Base-by-base conservation (phyloP, 805 yeast species). In the Starmerella vitae region DNA sequence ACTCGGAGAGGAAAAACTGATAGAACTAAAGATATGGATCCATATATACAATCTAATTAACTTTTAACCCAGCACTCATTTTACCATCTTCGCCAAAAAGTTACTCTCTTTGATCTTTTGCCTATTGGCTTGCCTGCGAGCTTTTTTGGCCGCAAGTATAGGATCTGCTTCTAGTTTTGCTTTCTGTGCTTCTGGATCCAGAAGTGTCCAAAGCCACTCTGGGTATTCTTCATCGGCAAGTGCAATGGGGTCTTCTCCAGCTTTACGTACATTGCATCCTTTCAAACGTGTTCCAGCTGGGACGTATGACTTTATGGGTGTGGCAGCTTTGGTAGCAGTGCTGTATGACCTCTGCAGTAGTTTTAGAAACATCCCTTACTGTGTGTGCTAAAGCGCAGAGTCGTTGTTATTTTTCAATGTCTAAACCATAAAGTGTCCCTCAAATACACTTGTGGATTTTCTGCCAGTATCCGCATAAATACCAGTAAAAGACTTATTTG, bases 201-300 rank as follows among this genome's bases (percentile, higher is more conserved):
- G 68, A 34, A 82, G 65, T 4, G 70, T 72, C 97, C 97, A 91
- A 38, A 88, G 67, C 98, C 98, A 88, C 33, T 70, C 81, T 4
- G 98, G 98, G 56, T 88, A 88, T 52, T 86, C 94, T 28, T 66
- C 66, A 57, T 91, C 97, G 45, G 78, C 83, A 39, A 79, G 60
- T 1, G 97, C 97, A 4, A 83, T 75, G 7, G 93, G 84, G 50
- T 85, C 95, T 43, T 77, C 74, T n/a, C 88, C 93, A 27, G 69
- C 67, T 55, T 84, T 85, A 55, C 72, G 72, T 32, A 88, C 68
- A 51, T 80, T 79, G 52, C 85, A 62, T 47, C 44, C 97, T 85
- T 37, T 81, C 77, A 49, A 68, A 60, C 56, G 86, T 71, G 38
- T 57, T 12, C 67, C 67, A 3, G 61, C 64, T 4, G 61, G 53